Percentiles rank a stretch among this genome's conserved stretches.
These are phyloP conservation scores for Globisporangium lucens DNA, from an alignment of 352 stramenopile genomes.

Conservation along the genomic window DNA sequence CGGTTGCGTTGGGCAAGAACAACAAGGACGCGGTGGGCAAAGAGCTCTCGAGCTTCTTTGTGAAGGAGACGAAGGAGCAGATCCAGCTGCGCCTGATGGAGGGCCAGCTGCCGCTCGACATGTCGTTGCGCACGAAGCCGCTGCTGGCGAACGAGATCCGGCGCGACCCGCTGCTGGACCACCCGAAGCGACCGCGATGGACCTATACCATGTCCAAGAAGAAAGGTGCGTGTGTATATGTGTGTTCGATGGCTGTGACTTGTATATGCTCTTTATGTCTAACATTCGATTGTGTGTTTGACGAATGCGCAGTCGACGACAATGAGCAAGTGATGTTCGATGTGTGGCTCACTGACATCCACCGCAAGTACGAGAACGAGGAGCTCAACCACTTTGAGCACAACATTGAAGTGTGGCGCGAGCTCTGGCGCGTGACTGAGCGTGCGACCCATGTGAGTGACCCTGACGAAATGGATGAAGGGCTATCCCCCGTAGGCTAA, in stretches of 20 bases:
- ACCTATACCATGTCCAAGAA: constrained; percentile 84
- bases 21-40: constrained; percentile 82
- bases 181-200: constrained; percentile 68
- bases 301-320: constrained; percentile 43
- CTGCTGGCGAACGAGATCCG: constrained; percentile 58
- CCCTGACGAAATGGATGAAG: not conserved
- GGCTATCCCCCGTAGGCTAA: not conserved
- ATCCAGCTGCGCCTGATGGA: constrained; percentile 85
- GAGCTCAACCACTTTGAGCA: constrained; percentile 86
- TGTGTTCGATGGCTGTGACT: not conserved
- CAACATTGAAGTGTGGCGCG: constrained; percentile 83
- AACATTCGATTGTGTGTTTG: not conserved
- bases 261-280: constrained; percentile 1
- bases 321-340: constrained; percentile 87
- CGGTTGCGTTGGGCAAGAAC: constrained; percentile 76
- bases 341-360: constrained; percentile 81
- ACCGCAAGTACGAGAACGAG: constrained; percentile 80
- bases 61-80: constrained; percentile 86
- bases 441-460: constrained; percentile 63
- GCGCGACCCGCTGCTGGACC: constrained; percentile 66
- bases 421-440: constrained; percentile 86
- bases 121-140: constrained; percentile 47
- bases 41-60: constrained; percentile 83
- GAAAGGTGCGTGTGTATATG: constrained; percentile 35
- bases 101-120: constrained; percentile 62